Evolutionary conservation across 768 basidiomycete species (phyloP).

Genomic region (Mycena filopes): DNA sequence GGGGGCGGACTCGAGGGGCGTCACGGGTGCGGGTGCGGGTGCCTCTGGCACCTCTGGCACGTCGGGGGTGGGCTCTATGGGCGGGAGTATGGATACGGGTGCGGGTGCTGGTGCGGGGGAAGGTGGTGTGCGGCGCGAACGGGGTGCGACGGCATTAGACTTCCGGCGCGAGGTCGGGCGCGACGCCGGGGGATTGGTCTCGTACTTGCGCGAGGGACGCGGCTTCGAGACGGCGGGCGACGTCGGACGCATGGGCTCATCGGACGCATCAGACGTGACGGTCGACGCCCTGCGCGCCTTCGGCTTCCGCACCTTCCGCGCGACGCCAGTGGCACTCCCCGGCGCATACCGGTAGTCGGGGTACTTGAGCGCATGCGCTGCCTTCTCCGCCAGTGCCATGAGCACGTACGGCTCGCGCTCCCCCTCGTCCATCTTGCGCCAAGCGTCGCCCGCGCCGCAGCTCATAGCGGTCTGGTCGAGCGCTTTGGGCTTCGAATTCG

Average conservation of each 20-base stretch:
- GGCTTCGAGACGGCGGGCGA: neutral
- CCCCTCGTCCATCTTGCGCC: slow-evolving; percentile 56
- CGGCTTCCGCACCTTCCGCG: slow-evolving; percentile 3
- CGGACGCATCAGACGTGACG: slow-evolving; percentile 3
- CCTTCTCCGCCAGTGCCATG: slow-evolving; percentile 54
- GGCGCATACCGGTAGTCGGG: slow-evolving; percentile 59
- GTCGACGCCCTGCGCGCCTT: neutral
- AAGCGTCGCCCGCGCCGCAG: slow-evolving; percentile 68
- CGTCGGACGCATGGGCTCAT: neutral
- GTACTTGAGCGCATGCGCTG: slow-evolving; percentile 53
- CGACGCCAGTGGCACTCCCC: slow-evolving; percentile 1
- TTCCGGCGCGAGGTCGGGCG: slow-evolving; percentile 6
- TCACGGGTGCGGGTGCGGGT: no score
- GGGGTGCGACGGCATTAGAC: neutral
- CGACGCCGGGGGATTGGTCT: slow-evolving; percentile 8
- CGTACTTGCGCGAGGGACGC: neutral
- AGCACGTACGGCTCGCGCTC: slow-evolving; percentile 50
- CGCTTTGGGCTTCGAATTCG: neutral
- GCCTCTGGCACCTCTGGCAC: no score
- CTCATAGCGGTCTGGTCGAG: slow-evolving; percentile 57
- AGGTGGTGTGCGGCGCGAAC: neutral
- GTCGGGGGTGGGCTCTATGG: no score
- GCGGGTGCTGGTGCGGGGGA: neutral
- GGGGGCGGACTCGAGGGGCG: neutral
- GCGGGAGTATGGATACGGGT: no score